Evolutionary conservation across 2,329 filamentous ascomycete genomes (phyloP).

Genomic region (Oidium heveae): DNA sequence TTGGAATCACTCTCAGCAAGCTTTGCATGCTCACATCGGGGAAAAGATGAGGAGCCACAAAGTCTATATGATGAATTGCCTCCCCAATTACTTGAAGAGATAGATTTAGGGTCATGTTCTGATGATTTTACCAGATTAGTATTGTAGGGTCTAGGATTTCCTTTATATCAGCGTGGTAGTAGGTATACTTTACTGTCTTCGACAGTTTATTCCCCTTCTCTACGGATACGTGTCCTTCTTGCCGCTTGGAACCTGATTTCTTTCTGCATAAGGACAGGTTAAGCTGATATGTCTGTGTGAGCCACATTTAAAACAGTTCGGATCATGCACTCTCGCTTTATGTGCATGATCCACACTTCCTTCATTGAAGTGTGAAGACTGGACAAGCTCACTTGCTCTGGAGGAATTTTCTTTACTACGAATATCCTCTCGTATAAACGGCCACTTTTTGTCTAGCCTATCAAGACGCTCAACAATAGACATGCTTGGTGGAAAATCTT

Average conservation of each 20-base stretch:
- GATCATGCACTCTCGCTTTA: background rate
- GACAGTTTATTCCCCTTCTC: background rate
- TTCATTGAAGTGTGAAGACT: background rate
- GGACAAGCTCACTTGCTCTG: background rate
- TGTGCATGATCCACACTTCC: background rate
- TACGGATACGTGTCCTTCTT: background rate
- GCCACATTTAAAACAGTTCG: background rate
- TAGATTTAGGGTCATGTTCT: background rate
- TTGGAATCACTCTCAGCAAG: background rate
- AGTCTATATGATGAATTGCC: background rate
- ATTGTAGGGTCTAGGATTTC: background rate
- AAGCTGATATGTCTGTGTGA: background rate
- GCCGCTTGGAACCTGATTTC: background rate
- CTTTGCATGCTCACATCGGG: background rate
- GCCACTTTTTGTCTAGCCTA: background rate
- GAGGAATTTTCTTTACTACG: background rate
- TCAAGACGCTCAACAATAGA: background rate
- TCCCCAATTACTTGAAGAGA: constrained; percentile 1
- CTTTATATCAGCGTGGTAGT: background rate
- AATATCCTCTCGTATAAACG: background rate
- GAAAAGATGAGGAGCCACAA: background rate
- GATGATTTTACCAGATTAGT: background rate
- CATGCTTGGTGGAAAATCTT: constrained; percentile 78
- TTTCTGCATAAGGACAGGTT: too few species aligned
- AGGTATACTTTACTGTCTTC: background rate